Evolutionary conservation across 768 basidiomycete genomes (phyloP), one percentile per base, ranked within the genome.

Genomic region (Leccinum longicurvipes): DNA sequence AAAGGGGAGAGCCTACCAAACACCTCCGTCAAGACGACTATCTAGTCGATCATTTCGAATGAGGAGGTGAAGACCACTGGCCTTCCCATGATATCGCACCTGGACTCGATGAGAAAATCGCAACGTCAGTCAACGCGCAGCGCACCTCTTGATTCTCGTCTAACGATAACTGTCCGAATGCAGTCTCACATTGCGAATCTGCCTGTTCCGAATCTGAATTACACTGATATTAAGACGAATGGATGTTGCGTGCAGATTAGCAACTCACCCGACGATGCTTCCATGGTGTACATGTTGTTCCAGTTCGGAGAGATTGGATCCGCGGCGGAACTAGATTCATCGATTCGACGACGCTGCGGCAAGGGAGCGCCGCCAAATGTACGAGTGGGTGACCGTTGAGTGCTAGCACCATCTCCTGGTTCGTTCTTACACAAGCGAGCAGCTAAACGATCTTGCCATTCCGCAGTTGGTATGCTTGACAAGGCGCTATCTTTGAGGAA

Each of bases 81-180:
- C 76, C 71, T 84, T 79, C 14, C 91, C 89, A 56, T 94, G 93
- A 66, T 86, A 95, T 54, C 93, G 86, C 45, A 95, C 81, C 85
- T 95, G 66, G 17, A n/a, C 31, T 50, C 3, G 6, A 24, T 69
- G 52, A 67, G 58, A 45, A 57, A 58, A 57, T 10, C 32, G 24
- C 11, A 46, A 19, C 17, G 32, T 42, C 46, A 21, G 44, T 55
- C 19, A 12, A 48, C 21, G 31, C 15, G 12, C 24, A 47, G 66
- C 23, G 10, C 60, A 87, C 89, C 74, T 91, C 87, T 63, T 80
- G 83, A 64, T 88, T 83, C 66, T 90, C 88, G 58, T 89, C 87
- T 41, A 91, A 72, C 7, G 89, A 90, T 21, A 91, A 67, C 59
- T 85, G 82, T 14, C 89, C 87, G 56, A 91, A 76, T 17, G 79